Base-by-base conservation (phyloP, 2,329 filamentous ascomycete species). In the Pezicula neosporulosa region DNA sequence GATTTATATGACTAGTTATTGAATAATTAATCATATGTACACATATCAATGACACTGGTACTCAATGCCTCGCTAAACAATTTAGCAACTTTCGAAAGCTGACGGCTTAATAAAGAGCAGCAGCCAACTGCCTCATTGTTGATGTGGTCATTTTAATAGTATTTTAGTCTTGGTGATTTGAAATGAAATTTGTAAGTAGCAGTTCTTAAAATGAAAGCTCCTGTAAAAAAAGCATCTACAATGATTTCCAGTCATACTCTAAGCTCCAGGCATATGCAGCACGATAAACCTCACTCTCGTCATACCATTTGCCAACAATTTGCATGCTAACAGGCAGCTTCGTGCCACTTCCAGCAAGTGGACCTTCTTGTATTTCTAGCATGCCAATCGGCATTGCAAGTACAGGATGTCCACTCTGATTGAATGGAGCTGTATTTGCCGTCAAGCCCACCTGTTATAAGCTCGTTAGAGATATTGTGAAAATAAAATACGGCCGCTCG, bases 321-420 rank as follows among this genome's bases (percentile, higher is more conserved):
- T 82, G 77, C 68, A 82, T 69, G 0, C 78, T 76, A 0, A 80
- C 76, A 0, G 77, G 78, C 24, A 81, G 57, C 18, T 37, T 45
- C 30, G 41, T 37, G 12, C 44, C 44, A 15, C 30, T 47, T 35
- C 44, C 44, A 15, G 28, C 33, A 49, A 63, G 53, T 0, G 72
- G 68, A 0, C 59, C 55, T 7, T 61, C 50, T 4, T 72, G 69
- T 36, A 76, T 68, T 12, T 61, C 54, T 3, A 73, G 63, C 56
- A 74, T 70, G 0, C 78, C 78, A 30, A 77, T 66, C 0, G 78
- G 78, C 42, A 82, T 64, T 0, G 74, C 71, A 58, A 82, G 60
- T 0, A 77, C 79, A 0, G 79, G 78, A 54, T 81, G 78, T 0
- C 78, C 78, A 0, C 77, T 81, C 4, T 77, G 70, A 56, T 82